Conservation (phyloP, 2,329 filamentous ascomycete genomes). For the Pseudogymnoascus verrucosus region DNA sequence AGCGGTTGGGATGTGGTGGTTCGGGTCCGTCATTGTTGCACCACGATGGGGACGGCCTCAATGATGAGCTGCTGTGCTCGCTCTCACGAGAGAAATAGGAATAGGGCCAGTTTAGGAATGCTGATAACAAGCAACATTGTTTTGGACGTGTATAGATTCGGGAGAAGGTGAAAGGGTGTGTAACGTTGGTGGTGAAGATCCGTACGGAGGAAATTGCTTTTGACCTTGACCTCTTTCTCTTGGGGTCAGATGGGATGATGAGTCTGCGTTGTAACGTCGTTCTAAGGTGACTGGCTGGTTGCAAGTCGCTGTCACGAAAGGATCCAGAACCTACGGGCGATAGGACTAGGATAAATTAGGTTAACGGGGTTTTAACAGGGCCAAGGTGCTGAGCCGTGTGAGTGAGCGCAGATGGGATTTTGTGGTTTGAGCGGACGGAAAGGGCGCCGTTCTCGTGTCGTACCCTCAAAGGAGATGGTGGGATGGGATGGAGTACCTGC, state of each 20-base stretch:
- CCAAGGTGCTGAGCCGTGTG: not conserved
- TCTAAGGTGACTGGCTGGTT: not conserved
- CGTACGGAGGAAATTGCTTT: slow-evolving; percentile 9
- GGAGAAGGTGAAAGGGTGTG: not conserved
- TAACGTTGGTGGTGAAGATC: not conserved
- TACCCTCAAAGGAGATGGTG: not conserved
- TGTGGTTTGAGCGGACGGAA: not conserved
- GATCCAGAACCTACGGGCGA: not conserved
- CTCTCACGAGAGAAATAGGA: slow-evolving; percentile 3
- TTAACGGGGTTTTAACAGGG: not conserved
- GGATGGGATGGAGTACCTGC: not conserved
- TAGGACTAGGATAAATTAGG: not conserved
- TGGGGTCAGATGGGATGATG: slow-evolving; percentile 1
- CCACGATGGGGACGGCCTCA: not conserved
- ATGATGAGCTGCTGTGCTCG: not conserved
- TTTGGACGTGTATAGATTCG: not conserved
- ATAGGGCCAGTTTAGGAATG: not conserved
- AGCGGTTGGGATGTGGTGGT: not conserved
- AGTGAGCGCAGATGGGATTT: slow-evolving; percentile 2
- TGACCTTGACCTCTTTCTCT: not conserved
- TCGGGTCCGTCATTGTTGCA: not conserved
- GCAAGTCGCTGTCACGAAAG: slow-evolving; percentile 2
- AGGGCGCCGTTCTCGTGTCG: not conserved
- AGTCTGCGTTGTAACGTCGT: not conserved
- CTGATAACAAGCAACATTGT: slow-evolving; percentile 4